Conservation (phyloP, 108 stramenopile species). For the Epithemia pelagica region DNA sequence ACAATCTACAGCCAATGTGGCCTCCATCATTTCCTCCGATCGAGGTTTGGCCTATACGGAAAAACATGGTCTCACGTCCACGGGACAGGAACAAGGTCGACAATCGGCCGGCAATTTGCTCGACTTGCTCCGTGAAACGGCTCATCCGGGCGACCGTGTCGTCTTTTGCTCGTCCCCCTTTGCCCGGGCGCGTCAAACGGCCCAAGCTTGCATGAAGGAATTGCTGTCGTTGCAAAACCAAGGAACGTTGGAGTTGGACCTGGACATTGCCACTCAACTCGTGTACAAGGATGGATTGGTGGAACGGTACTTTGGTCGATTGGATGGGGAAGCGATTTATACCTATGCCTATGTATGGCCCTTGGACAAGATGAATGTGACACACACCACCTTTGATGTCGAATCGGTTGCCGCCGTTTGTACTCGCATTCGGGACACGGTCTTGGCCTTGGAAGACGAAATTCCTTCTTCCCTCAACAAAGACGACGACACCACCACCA, state of each 20-base stretch:
- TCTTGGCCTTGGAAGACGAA: constrained; percentile 37
- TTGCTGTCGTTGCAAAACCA: not conserved
- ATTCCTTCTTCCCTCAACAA: constrained; percentile 12
- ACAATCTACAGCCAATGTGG: constrained; percentile 73
- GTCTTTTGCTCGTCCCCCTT: constrained; percentile 74
- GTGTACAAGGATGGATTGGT: constrained; percentile 54
- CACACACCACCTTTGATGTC: constrained; percentile 72
- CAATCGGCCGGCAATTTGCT: constrained; percentile 45
- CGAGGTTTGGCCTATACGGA: constrained; percentile 49
- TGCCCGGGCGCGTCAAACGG: constrained; percentile 52
- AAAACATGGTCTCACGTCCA: constrained; percentile 62
- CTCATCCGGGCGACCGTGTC: constrained; percentile 27
- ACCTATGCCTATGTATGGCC: constrained; percentile 81
- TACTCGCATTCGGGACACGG: constrained; percentile 47
- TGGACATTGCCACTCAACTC: constrained; percentile 40
- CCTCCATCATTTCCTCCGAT: constrained; percentile 64
- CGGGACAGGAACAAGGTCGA: constrained; percentile 64
- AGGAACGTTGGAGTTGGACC: not conserved
- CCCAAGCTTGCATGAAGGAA: constrained; percentile 43
- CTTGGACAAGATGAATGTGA: constrained; percentile 55
- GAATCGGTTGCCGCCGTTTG: constrained; percentile 81
- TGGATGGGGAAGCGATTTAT: constrained; percentile 57
- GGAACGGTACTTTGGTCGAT: constrained; percentile 75
- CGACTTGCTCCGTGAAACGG: constrained; percentile 13
- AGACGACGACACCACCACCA: constrained; percentile 14